phyloP scores from a whole-genome alignment of 176 grass and related monocot genomes.

The Poa pratensis region DNA sequence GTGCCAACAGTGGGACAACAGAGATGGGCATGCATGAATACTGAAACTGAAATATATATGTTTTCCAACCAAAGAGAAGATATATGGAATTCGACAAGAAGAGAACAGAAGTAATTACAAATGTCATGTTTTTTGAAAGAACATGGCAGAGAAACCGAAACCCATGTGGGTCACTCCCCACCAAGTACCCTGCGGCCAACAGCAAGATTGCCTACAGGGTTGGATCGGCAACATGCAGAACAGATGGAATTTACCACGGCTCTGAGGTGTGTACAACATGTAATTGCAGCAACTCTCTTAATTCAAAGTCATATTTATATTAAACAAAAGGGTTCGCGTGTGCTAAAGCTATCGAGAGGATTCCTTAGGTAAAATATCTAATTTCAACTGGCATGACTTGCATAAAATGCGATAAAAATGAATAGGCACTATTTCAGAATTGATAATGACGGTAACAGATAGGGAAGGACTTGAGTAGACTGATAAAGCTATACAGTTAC shows the following conservation, averaged over 20 bases:
- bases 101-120: not conserved
- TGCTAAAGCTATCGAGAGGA: not conserved
- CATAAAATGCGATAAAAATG: slow-evolving; percentile 3
- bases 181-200: slow-evolving; percentile 20
- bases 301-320: not conserved
- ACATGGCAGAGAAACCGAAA: not conserved
- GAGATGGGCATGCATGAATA: slow-evolving; percentile 3
- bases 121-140: not conserved
- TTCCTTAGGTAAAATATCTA: slow-evolving; percentile 10
- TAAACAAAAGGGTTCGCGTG: not conserved
- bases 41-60: not conserved
- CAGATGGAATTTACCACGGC: slow-evolving; percentile 8
- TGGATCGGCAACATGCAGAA: not conserved
- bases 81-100: not conserved
- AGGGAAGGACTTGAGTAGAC: not conserved
- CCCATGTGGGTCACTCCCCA: not conserved
- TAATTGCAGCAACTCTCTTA: not conserved
- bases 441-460: slow-evolving; percentile 22
- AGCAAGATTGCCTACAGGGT: not conserved
- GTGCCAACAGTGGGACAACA: slow-evolving; percentile 18
- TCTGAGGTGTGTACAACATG: not conserved
- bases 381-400: not conserved
- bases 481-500: slow-evolving; percentile 2
- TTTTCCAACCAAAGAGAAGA: not conserved
- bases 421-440: not conserved